Base-by-base conservation (phyloP, 2,329 filamentous ascomycete genomes). In the Fusarium sororula region DNA sequence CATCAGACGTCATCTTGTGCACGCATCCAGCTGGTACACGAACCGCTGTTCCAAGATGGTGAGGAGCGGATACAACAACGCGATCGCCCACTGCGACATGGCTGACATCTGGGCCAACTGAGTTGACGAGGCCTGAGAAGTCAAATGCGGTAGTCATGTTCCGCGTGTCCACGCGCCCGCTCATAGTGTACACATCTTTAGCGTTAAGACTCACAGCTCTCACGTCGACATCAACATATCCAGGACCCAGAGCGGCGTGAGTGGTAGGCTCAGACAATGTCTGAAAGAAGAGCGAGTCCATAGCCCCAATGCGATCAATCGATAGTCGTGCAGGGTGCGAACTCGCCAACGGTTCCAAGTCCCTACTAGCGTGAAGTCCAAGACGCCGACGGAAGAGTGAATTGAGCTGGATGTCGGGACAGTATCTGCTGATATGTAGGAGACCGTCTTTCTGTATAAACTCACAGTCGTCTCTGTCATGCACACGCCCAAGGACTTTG, bases 1-100 rank as follows among this genome's bases (percentile, higher is more conserved):
- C 48, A 0, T 15, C 17, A 2, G 48, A 0, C 0, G 0, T 18
- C 30, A 53, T 37, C 0, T 26, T 53, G n/a, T 53, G 48, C 9
- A 35, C 48, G 4, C 30, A 37, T 37, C 48, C 30, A 24, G 30
- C 30, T 37, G 48, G 48, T 10, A 53, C 48, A 5, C 48, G n/a
- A 35, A 53, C 48, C 1, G n/a, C 17, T 20, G 48, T 53, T 20
- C 30, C 48, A 20, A 53, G 17, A 37, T 53, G 48, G 3, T 53
- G 48, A 20, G 48, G 48, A 11, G 48, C 48, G 0, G 48, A 53
- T 37, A 15, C 30, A 2, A 53, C 30, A 37, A 53, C 48, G 18
- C 48, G 30, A 11, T 53, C 48, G 1, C 48, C 30, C 12, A 26
- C 30, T 2, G 17, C 4, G 8, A 53, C 48, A 15, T 53, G 48